Evolutionary conservation across 306 rosid genomes (phyloP), one percentile per base, ranked within the genome.

Genomic region (Macrotyloma uniflorum): DNA sequence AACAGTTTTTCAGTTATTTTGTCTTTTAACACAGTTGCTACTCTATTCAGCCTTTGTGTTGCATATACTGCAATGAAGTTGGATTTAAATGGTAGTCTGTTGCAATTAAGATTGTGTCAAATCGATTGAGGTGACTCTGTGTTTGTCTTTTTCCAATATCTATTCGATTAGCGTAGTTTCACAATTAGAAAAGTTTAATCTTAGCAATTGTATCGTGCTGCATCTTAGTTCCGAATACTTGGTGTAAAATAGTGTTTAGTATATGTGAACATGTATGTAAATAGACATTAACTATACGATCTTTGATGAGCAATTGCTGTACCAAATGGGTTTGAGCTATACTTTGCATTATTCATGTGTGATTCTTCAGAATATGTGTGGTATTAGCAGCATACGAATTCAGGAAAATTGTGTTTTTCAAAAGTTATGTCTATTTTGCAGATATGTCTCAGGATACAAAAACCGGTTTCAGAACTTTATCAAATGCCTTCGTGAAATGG

Each of bases 401-500:
- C 9, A 26, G 2, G 8, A 16, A 15, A 42, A 33, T 11, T 9
- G 3, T 64, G 28, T 35, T 32, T 15, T 33, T 63, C 46, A 62
- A 14, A n/a, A 70, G 33, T 10, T 26, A 32, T 50, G 2, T 74
- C 46, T 77, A 54, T 74, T 55, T 83, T 69, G 70, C 86, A 86
- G 90, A 77, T 86, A 86, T 57, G 86, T 86, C 53, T 86, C 90
- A 23, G 90, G 90, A 80, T 86, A 86, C 80, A 86, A 86, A 75
- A 86, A 86, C 33, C 87, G 90, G 53, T 86, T 83, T 78, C 90
- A 86, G 64, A 86, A 86, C 76, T 86, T 86, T 46, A 86, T 86
- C 54, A 83, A 61, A 79, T 78, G 81, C 62, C 90, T 86, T n/a
- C 87, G 90, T 32, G 90, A 86, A 83, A 86, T 86, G 90, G 90